Conservation (phyloP, 345 rosid species). For the Salix dunnii region DNA sequence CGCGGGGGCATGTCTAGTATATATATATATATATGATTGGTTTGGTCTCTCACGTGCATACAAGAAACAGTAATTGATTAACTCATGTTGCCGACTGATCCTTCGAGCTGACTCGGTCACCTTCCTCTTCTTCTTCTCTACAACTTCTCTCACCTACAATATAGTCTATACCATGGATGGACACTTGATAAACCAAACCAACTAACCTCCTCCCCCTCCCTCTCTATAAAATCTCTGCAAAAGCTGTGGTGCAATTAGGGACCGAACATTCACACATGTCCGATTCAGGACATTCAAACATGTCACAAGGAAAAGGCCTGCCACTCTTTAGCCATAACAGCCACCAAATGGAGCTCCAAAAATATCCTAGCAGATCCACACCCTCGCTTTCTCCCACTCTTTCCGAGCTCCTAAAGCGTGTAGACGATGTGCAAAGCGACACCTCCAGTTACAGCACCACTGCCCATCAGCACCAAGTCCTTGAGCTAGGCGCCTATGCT, state of each 20-base stretch:
- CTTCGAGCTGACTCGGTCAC: too few relatives aligned
- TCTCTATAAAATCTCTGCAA: slow-evolving; percentile 26
- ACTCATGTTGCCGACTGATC: not conserved
- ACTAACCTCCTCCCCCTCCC: slow-evolving; percentile 1
- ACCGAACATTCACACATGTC: not conserved
- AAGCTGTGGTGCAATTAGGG: slow-evolving; percentile 21
- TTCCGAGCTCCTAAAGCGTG: slow-evolving; percentile 57
- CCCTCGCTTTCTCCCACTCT: slow-evolving; percentile 45
- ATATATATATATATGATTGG: not conserved
- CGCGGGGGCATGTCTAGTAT: too few relatives aligned
- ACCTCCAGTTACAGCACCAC: slow-evolving; percentile 14
- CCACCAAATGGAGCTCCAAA: slow-evolving; percentile 43
- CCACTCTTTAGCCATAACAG: not conserved
- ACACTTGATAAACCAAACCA: not conserved
- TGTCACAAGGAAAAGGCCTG: not conserved
- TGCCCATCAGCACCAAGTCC: slow-evolving; percentile 19
- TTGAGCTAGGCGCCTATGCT: slow-evolving; percentile 34
- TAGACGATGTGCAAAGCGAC: slow-evolving; percentile 51
- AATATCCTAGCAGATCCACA: slow-evolving; percentile 23
- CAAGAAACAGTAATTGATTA: not conserved
- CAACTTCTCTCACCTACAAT: not conserved
- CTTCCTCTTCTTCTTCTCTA: too few relatives aligned
- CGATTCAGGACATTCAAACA: not conserved
- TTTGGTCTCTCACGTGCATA: not conserved
- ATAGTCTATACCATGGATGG: not conserved